Conservation (phyloP, 345 rosid genomes). For the Odontarrhena argentea region DNA sequence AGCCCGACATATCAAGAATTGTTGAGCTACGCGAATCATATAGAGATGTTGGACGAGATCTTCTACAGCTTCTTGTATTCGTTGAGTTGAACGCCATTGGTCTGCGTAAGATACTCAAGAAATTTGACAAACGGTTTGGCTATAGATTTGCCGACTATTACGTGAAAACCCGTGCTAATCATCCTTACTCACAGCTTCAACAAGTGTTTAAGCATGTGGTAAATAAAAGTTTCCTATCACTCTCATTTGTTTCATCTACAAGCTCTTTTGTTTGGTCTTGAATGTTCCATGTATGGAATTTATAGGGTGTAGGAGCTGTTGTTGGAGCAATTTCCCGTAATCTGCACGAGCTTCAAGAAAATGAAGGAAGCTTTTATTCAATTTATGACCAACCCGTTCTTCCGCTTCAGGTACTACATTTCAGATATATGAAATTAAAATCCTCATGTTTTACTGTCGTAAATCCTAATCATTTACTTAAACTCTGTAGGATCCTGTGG, state of each 20-base stretch:
- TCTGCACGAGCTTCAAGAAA: constrained; percentile 96
- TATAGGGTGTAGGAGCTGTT: constrained; percentile 97
- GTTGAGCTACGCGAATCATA: constrained; percentile 73
- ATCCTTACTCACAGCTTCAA: constrained; percentile 98
- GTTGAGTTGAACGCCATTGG: constrained; percentile 93
- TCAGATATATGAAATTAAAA: background rate
- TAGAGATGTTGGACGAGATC: constrained; percentile 75
- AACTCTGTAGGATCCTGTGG: constrained; percentile 75
- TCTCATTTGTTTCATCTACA: constrained; percentile 22
- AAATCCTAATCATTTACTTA: background rate
- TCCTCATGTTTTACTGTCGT: background rate
- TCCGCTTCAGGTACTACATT: constrained; percentile 65
- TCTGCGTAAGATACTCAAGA: constrained; percentile 92
- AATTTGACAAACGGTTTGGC: constrained; percentile 94
- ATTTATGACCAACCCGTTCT: constrained; percentile 90
- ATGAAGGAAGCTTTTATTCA: constrained; percentile 92
- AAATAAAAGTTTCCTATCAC: constrained; percentile 24
- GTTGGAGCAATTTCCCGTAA: constrained; percentile 97
- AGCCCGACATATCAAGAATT: constrained; percentile 67
- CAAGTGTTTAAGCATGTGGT: constrained; percentile 99
- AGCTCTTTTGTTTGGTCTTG: constrained; percentile 10
- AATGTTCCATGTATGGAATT: constrained; percentile 21
- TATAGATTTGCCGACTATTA: constrained; percentile 90
- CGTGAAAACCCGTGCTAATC: constrained; percentile 95
- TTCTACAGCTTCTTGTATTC: constrained; percentile 76